Percentiles rank a stretch among this genome's conserved stretches.
These are phyloP conservation scores for Tephrocybe rancida DNA, from an alignment of 768 basidiomycete species.

Conservation along the genomic window DNA sequence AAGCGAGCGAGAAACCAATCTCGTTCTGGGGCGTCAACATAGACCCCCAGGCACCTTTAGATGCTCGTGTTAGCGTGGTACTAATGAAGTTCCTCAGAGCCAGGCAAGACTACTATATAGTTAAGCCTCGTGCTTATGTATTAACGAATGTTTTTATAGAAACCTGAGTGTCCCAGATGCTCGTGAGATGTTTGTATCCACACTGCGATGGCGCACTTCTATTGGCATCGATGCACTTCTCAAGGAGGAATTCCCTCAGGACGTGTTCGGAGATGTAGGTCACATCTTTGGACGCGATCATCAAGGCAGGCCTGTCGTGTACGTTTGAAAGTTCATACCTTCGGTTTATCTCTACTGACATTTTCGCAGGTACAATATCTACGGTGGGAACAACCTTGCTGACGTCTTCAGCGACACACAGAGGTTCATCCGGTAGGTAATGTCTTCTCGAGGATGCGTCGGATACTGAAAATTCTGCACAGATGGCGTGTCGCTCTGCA, in stretches of 20 bases:
- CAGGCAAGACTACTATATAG: conserved; percentile 40
- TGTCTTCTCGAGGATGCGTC: neutral
- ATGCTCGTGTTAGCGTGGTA: conserved; percentile 73
- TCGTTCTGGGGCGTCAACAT: conserved; percentile 74
- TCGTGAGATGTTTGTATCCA: conserved; percentile 65
- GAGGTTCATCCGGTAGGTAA: conserved; percentile 67
- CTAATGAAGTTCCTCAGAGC: conserved; percentile 85
- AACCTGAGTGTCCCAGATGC: conserved; percentile 57
- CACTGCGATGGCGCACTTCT: conserved; percentile 70
- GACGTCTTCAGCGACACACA: conserved; percentile 79
- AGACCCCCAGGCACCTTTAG: conserved; percentile 54
- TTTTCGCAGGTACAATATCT: conserved; percentile 68
- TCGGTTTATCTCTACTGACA: neutral
- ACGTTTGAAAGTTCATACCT: conserved; percentile 24
- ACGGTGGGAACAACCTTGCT: conserved; percentile 68
- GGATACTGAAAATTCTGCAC: conserved; percentile 10
- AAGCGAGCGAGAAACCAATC: conserved; percentile 53
- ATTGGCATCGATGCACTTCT: conserved; percentile 63
- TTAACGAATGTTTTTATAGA: conserved; percentile 28
- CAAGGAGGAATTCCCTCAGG: conserved; percentile 62
- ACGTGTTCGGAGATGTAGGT: conserved; percentile 66
- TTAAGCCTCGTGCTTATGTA: neutral
- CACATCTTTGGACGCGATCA: conserved; percentile 73
- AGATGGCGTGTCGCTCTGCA: conserved; percentile 84
- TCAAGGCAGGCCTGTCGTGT: conserved; percentile 70